Evolutionary conservation across 768 basidiomycete species (phyloP).

Genomic region (Coprinellus micaceus): DNA sequence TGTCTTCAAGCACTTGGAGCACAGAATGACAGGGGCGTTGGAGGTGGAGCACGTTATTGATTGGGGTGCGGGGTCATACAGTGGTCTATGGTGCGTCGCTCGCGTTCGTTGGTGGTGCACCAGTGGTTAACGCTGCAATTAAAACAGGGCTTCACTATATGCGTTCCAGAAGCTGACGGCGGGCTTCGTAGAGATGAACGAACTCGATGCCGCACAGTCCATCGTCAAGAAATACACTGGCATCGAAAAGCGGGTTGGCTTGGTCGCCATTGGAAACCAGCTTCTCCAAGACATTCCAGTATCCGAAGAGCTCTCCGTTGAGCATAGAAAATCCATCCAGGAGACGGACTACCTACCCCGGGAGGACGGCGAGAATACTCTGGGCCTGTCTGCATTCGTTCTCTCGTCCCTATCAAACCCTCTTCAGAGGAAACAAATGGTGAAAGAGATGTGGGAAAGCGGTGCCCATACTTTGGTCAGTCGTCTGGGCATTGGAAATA

Average conservation of each 20-base stretch:
- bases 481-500: too few relatives aligned
- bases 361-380: constrained; percentile 42
- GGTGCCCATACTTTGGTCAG: constrained; percentile 78
- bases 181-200: constrained; percentile 22
- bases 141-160: constrained; percentile 59
- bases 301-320: constrained; percentile 38
- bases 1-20: constrained; percentile 67
- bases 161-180: constrained; percentile 49
- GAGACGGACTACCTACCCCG: constrained; percentile 41
- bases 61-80: constrained; percentile 82
- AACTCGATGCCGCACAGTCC: constrained; percentile 42
- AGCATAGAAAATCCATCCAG: constrained; percentile 58
- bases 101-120: background rate
- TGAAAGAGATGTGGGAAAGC: constrained; percentile 89
- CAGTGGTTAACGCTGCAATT: constrained; percentile 9
- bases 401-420: constrained; percentile 68
- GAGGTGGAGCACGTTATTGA: constrained; percentile 63
- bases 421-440: constrained; percentile 57
- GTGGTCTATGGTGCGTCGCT: constrained; percentile 69
- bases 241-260: constrained; percentile 73
- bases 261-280: constrained; percentile 62
- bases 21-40: constrained; percentile 62
- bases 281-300: constrained; percentile 48
- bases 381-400: constrained; percentile 85
- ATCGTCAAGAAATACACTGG: constrained; percentile 62